Base-by-base conservation (phyloP, 352 stramenopile species). In the Pythium aphanidermatum region DNA sequence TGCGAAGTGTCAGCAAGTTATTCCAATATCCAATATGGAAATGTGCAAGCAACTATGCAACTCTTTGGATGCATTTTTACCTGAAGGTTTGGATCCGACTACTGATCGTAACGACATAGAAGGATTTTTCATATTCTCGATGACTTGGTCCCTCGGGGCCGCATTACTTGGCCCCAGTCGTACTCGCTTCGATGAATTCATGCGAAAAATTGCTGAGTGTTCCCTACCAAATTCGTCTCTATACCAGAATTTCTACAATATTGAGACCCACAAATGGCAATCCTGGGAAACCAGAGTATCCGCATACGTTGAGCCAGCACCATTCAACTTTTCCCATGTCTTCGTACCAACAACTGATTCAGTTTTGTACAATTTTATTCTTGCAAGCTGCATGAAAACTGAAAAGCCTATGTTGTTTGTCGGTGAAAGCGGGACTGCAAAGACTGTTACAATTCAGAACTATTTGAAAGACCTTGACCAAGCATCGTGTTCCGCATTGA, bases 41-140 rank as follows among this genome's bases (percentile, higher is more conserved):
- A 95, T 98, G 83, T 95, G 92, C 49, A 98, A 97, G 52, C 94
- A 98, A 58, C 73, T 98, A 0, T 96, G 85, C 42, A 92, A 88
- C 14, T 82, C 87, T 9, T 60, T 98, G 7, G 90, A 98, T 48
- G 82, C 78, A 0, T 97, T 96, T 49, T 43, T 97, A 2, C 77
- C 74, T 4, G 70, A 79, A 4, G 68, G 52, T 1, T 40, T 86
- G 21, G 73, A 90, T 19, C 56, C 67, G 0, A 65, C 51, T 0
- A 57, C 44, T 7, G 69, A 86, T 25, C 69, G 69, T 10, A 70
- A 63, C 10, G 83, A 78, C 21, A 58, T 98, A 4, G 92, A 98
- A 72, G 83, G 88, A 0, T 46, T 97, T 21, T 98, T 96, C 51
- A 58, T 98, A 2, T 98, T 97, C 54, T 94, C 83, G 32, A 65